A percentile compares a stretch with the other conserved stretches of the same genome.
phyloP scores from a whole-genome alignment of 306 rosid species.

The Sicyos baderoa region DNA sequence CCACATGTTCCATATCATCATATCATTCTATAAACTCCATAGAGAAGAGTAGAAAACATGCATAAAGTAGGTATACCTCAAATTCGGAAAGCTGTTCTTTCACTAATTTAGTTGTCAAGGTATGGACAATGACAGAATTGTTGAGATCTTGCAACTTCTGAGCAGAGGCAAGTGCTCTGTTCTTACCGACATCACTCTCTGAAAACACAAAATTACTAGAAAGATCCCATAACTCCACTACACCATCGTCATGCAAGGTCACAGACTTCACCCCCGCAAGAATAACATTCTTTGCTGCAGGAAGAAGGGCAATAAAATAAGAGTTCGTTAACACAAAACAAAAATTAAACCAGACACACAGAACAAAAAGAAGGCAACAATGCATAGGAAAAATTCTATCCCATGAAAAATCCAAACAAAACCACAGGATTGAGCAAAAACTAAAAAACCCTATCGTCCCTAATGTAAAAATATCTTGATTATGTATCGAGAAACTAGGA shows the following conservation, averaged over 20 bases:
- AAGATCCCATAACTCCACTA: constrained; percentile 72
- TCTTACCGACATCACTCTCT: constrained; percentile 61
- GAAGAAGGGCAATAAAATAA: constrained; percentile 13
- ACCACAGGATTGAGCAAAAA: too few species aligned
- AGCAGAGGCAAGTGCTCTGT: constrained; percentile 67
- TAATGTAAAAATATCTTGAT: too few species aligned
- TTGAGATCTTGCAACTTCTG: constrained; percentile 89
- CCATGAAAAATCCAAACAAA: neutral
- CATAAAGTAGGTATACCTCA: constrained; percentile 34
- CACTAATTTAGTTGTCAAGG: constrained; percentile 43
- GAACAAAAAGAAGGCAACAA: constrained; percentile 6
- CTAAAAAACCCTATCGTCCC: too few species aligned
- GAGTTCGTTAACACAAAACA: constrained; percentile 18
- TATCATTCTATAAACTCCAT: neutral
- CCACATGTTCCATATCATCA: constrained; percentile 2
- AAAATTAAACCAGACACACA: constrained; percentile 12
- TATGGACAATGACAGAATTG: constrained; percentile 62
- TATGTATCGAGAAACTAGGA: neutral
- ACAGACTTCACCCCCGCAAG: constrained; percentile 90
- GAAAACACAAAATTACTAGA: constrained; percentile 65
- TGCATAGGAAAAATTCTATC: neutral
- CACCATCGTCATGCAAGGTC: constrained; percentile 79
- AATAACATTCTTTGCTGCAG: constrained; percentile 87
- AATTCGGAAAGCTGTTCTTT: constrained; percentile 61
- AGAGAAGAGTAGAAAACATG: neutral